Evolutionary conservation across 2,329 filamentous ascomycete species (phyloP).

Genomic region (Lachnellula occidentalis): DNA sequence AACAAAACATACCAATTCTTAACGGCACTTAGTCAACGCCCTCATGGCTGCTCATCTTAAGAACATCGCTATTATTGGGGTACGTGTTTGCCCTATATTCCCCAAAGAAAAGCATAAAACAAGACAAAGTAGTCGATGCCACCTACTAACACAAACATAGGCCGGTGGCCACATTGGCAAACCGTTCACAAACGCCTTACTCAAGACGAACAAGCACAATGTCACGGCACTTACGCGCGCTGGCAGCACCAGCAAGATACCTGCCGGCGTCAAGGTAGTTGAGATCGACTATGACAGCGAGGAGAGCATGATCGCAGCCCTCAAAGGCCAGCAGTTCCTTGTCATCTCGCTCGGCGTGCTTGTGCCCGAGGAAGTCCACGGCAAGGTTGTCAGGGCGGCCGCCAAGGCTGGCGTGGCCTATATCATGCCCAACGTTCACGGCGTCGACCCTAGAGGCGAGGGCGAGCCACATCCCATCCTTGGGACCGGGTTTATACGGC

Average conservation of each 20-base stretch:
- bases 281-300: slow-evolving; percentile 42
- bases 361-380: slow-evolving; percentile 41
- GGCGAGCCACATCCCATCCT: slow-evolving; percentile 27
- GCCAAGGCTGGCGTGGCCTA: slow-evolving; percentile 49
- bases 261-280: slow-evolving; percentile 37
- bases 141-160: slow-evolving; percentile 27
- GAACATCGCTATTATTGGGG: too few species aligned
- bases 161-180: slow-evolving; percentile 39
- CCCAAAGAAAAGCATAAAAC: too few species aligned
- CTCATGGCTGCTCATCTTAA: too few species aligned
- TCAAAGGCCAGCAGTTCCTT: slow-evolving; percentile 50
- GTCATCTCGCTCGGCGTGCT: slow-evolving; percentile 46
- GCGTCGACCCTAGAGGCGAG: slow-evolving; percentile 4
- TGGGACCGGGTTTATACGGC: neutral
- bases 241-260: slow-evolving; percentile 34
- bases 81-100: too few species aligned
- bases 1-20: too few species aligned
- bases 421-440: slow-evolving; percentile 48
- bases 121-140: too few species aligned
- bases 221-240: slow-evolving; percentile 46
- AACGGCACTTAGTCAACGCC: too few species aligned
- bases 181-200: slow-evolving; percentile 31
- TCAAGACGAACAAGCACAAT: slow-evolving; percentile 37
- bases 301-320: slow-evolving; percentile 41
- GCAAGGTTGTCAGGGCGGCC: slow-evolving; percentile 48